These are phyloP conservation scores for Digitaria exilis DNA, from an alignment of 202 grass and related monocot species.

Conservation along the genomic window DNA sequence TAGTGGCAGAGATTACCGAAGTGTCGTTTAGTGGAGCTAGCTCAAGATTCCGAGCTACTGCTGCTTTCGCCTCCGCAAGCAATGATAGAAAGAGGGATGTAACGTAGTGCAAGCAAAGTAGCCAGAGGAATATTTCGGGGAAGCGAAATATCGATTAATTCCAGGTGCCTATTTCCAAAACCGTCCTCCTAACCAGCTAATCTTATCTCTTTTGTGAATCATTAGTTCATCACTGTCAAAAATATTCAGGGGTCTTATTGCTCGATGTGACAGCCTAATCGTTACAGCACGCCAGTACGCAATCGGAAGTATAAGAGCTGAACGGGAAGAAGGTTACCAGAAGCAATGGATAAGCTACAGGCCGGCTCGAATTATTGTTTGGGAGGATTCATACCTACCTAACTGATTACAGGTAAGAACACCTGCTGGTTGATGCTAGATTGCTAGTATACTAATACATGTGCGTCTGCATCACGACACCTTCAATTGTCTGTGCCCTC, in stretches of 20 bases:
- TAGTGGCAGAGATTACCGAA: conserved; percentile 33
- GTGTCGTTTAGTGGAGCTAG: conserved; percentile 27
- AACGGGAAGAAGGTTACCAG: conserved; percentile 35
- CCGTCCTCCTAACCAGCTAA: background rate
- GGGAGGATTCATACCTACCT: background rate
- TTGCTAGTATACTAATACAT: conserved; percentile 4
- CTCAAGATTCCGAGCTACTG: conserved; percentile 40
- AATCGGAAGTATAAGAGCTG: background rate
- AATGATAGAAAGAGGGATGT: conserved; percentile 19
- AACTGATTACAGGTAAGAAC: conserved; percentile 34
- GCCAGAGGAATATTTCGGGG: conserved; percentile 8
- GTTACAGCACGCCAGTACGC: background rate
- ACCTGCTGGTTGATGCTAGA: conserved; percentile 9
- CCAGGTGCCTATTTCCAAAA: background rate
- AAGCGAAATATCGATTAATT: conserved; percentile 2
- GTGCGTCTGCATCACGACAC: conserved; percentile 25
- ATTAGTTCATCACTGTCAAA: background rate
- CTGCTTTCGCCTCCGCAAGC: conserved; percentile 35
- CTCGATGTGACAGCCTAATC: conserved; percentile 16
- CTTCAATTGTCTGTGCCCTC: background rate
- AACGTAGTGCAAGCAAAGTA: conserved; percentile 33
- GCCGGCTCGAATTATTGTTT: background rate
- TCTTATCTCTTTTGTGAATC: background rate
- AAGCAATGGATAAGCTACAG: conserved; percentile 46
- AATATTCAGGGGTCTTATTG: background rate